These are phyloP conservation scores for Lentinula lateritia DNA, from an alignment of 768 basidiomycete genomes.

Conservation along the genomic window DNA sequence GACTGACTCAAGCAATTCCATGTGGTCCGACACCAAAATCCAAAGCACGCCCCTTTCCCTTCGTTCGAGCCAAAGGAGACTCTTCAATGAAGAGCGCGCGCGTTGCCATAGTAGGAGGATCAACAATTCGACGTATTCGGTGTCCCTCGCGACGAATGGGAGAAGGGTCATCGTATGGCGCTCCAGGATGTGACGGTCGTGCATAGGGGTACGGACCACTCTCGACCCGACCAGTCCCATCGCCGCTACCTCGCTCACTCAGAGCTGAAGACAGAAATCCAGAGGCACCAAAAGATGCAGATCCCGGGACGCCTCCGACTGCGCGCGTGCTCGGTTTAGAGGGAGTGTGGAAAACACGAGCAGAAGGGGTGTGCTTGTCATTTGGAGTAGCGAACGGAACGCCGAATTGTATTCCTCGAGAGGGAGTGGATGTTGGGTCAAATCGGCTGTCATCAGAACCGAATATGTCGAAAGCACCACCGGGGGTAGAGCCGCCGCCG, in stretches of 20 bases:
- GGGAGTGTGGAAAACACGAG: conserved; percentile 51
- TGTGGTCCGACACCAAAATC: not conserved
- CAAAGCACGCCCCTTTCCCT: conserved; percentile 1
- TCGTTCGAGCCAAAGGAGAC: not conserved
- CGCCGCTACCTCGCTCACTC: conserved; percentile 20
- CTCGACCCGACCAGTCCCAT: conserved; percentile 12
- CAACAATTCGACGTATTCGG: conserved; percentile 25
- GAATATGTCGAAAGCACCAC: conserved; percentile 25
- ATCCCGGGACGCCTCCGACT: conserved; percentile 10
- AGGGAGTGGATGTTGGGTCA: conserved; percentile 77
- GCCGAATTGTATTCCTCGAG: conserved; percentile 66
- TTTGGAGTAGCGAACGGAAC: conserved; percentile 53
- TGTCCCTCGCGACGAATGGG: conserved; percentile 43
- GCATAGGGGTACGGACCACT: conserved; percentile 19
- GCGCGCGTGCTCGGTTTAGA: conserved; percentile 29
- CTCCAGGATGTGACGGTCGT: conserved; percentile 1
- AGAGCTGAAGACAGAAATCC: conserved; percentile 23
- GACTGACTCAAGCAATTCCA: not conserved
- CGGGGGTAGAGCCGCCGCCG: conserved; percentile 23
- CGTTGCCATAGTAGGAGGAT: conserved; percentile 6
- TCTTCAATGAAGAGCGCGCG: not conserved
- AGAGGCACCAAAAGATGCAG: conserved; percentile 21
- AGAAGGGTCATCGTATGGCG: conserved; percentile 39
- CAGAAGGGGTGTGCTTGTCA: conserved; percentile 38
- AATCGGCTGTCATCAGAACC: conserved; percentile 53